Evolutionary conservation across 2,329 filamentous ascomycete species (phyloP), one percentile per base, ranked within the genome.

Genomic region (Sporothrix mexicana): DNA sequence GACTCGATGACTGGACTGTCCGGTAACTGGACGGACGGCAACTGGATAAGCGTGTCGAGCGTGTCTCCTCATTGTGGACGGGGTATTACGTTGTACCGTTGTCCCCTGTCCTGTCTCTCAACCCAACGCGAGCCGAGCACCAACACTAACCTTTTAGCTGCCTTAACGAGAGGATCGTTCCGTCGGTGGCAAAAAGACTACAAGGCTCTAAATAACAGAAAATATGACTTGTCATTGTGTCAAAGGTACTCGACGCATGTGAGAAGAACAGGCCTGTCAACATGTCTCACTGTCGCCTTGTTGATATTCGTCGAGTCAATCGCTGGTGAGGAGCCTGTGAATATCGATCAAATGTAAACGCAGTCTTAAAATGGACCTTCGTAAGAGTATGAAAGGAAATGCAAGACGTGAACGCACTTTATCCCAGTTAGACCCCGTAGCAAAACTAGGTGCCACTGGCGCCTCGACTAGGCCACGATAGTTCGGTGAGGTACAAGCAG

Each of bases 201-300:
- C 7, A 61, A 6, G 10, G 30, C 30, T 36, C 7, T 36, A 36
- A 36, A 36, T 36, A 36, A 36, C 30, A 36, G 17, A 20, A 41
- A 57, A 67, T 55, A 49, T 68, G 70, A 72, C 70, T 59, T 12
- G 70, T 67, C 61, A 68, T 72, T 72, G 49, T 72, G 70, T 67
- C 70, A 66, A 55, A 45, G 17, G n/a, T 30, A 45, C 47, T 30
- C 47, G 69, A 62, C 41, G 10, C 23, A 41, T n/a, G 45, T 59
- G 23, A 23, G 43, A 17, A 62, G 23, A 43, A 64, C 3, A 10
- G 41, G 9, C 41, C 59, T 61, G 57, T 51, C 55, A 53, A 30
- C n/a, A 41, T 47, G 53, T 61, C 41, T 59, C 68, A 59, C 53
- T 17, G 10, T 30, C 45, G 69, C 55, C 55, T 62, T 59, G 15